Evolutionary conservation across 176 grass and related monocot species (phyloP), one percentile per base, ranked within the genome.

Genomic region (Phoenix roebelenii): DNA sequence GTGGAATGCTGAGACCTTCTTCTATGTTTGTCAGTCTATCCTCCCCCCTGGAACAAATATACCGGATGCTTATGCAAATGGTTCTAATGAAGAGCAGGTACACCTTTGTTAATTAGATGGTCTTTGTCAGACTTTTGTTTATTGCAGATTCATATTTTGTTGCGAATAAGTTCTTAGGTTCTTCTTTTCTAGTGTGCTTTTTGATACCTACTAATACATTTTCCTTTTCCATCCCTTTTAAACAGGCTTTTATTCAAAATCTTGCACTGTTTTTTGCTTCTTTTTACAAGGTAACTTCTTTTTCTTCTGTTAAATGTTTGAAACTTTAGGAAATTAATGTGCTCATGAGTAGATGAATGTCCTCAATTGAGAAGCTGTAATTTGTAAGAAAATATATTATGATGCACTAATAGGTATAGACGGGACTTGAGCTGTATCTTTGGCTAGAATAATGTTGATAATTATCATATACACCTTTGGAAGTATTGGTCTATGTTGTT

Each of bases 161-260:
- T 2, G 25, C 1, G 25, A 26, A 26, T 26, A 4, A 26, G 25
- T 26, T 4, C 25, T 26, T 26, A 3, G 25, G 25, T 26, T 26
- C 25, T 26, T 26, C 25, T 3, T 35, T 59, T 61, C 16, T 67
- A n/a, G 23, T 16, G n/a, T 15, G 17, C 0, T 65, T 52, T 60
- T 16, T 48, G 35, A 15, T 67, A 16, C 60, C 4, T 29, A 0
- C 35, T 4, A 6, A 22, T 66, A 54, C 52, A 70, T 55, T 44
- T 55, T 58, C 16, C 51, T 32, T 20, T 66, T 17, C 68, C 24
- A 57, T 51, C 14, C 7, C 24, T 39, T 50, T 32, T 66, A 23
- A 39, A 39, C 72, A 95, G 88, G 94, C 94, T 55, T 98, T 98
- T 81, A 86, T 98, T 71, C 87, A 98, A 83, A 98, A 98, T 70